Evolutionary conservation across 192 early-diverging fungal species (phyloP), one percentile per base, ranked within the genome.

Genomic region (Diversispora epigaea): DNA sequence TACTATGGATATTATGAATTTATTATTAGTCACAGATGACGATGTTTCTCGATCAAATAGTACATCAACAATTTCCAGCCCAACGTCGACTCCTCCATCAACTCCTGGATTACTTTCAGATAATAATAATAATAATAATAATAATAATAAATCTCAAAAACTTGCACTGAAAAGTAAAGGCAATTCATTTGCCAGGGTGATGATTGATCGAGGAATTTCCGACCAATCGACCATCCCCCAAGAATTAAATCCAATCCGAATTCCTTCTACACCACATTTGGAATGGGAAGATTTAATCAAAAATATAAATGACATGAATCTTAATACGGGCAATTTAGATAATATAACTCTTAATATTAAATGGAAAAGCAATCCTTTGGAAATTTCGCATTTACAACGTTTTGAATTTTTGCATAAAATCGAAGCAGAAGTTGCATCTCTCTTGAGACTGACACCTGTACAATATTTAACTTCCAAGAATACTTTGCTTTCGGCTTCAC

Each of bases 401-500:
- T 90, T 84, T 58, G 75, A 80, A 22, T 71, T 78, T 14, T 82
- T 93, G 6, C 87, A 88, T 62, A 76, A 84, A 6, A 89, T 89
- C 41, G 94, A 97, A 81, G 79, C 81, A 0, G 78, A 85, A n/a
- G 89, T 91, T 73, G 92, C 93, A 63, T 89, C 88, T 12, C 91
- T 89, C 6, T 85, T 97, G 60, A 90, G 96, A 44, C 84, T 97
- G 10, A 83, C 88, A 7, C 94, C 94, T 1, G 87, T 88, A 40
- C 90, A 92, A 79, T 97, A 95, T 78, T 84, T 97, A 11, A 80
- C 87, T 32, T 94, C 94, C 77, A 96, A 95, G 78, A 78, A 84
- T n/a, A 89, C 87, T 40, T 83, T 97, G 72, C 86, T 97, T 21
- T 70, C 82, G 15, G 91, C 89, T 2, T 83, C 88, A 4, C 77